These are phyloP conservation scores for Lepidium didymum DNA, from an alignment of 345 rosid genomes.

Conservation along the genomic window DNA sequence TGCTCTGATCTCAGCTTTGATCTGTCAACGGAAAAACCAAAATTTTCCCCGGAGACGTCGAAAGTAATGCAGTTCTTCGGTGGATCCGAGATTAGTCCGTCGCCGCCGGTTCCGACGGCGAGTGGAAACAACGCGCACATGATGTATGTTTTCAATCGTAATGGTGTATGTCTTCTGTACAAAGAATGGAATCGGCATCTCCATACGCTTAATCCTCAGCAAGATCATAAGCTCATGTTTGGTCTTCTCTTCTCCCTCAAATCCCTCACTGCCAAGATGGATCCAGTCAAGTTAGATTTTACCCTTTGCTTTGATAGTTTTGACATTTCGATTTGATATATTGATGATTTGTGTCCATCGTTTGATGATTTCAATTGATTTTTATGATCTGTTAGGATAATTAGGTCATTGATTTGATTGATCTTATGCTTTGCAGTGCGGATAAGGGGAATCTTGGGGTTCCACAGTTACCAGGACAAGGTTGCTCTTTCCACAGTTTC, in stretches of 20 bases:
- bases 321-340: not conserved
- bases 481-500: conserved; percentile 92
- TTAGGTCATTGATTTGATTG: not conserved
- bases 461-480: conserved; percentile 91
- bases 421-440: conserved; percentile 29
- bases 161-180: conserved; percentile 87
- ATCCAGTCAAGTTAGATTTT: conserved; percentile 58
- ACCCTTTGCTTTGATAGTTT: not conserved
- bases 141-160: conserved; percentile 78
- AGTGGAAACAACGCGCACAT: conserved; percentile 82
- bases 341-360: not conserved
- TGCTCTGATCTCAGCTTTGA: conserved; percentile 6
- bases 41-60: not conserved
- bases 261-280: conserved; percentile 93
- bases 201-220: conserved; percentile 73
- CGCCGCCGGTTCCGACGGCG: conserved; percentile 66
- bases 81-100: conserved; percentile 82
- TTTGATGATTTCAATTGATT: not conserved
- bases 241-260: conserved; percentile 98
- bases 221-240: conserved; percentile 94
- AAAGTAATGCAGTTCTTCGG: conserved; percentile 83
- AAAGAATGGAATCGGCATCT: conserved; percentile 90
- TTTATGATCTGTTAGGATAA: not conserved
- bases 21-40: not conserved
- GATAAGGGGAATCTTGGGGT: conserved; percentile 81